Conservation (phyloP, 2,329 filamentous ascomycete genomes). For the Xylaria sp. region DNA sequence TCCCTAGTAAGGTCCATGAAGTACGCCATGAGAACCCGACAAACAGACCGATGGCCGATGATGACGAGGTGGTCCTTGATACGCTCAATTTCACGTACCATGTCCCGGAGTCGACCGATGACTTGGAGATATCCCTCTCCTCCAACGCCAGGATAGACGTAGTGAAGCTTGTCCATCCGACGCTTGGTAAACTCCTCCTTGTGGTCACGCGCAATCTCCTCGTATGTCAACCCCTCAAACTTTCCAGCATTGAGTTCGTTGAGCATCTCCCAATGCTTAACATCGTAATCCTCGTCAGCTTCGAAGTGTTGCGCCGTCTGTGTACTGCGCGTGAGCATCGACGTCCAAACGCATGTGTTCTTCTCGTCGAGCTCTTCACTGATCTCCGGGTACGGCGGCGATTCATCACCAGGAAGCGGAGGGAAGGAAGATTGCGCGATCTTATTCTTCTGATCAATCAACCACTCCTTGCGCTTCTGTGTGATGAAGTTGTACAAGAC, state of each 20-base stretch:
- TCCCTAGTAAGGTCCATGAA: conserved; percentile 89
- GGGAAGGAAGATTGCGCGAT: conserved; percentile 74
- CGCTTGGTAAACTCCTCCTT: conserved; percentile 78
- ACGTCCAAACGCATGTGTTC: conserved; percentile 97
- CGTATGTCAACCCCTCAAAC: conserved; percentile 93
- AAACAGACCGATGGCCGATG: conserved; percentile 87
- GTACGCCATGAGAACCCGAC: conserved; percentile 88
- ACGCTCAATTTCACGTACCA: conserved; percentile 94
- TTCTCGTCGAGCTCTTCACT: conserved; percentile 67
- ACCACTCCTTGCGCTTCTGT: conserved; percentile 73
- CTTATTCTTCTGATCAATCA: conserved; percentile 74
- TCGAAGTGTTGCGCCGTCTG: conserved; percentile 88
- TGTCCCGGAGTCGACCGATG: conserved; percentile 88
- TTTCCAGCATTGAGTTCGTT: conserved; percentile 91
- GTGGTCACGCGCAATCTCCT: conserved; percentile 74
- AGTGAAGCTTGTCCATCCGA: conserved; percentile 81
- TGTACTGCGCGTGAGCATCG: conserved; percentile 86
- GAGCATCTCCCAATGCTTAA: conserved; percentile 97
- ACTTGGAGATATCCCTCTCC: conserved; percentile 96
- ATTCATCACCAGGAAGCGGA: conserved; percentile 84
- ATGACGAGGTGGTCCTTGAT: conserved; percentile 94
- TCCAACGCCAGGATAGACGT: conserved; percentile 92
- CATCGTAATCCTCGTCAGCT: conserved; percentile 85
- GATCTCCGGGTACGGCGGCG: conserved; percentile 88
- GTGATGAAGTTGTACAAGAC: conserved; percentile 81